Base-by-base conservation (phyloP, 1,139 yeast genomes). In the Geotrichum cucujoidarum region DNA sequence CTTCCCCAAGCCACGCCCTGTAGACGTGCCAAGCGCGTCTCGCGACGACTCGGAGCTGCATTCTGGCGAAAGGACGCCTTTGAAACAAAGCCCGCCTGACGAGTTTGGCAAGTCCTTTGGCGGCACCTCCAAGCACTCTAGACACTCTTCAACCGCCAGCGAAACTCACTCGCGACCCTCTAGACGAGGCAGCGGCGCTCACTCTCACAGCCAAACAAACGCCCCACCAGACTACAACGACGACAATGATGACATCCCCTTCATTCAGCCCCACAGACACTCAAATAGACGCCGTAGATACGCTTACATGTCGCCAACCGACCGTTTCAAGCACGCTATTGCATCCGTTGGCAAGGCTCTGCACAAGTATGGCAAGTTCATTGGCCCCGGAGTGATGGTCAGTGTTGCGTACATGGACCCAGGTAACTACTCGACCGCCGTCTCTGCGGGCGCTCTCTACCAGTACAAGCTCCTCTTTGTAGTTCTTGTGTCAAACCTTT, bases 391-490 rank as follows among this genome's bases (percentile, higher is more conserved):
- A 0, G 65, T 84, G 42, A 76, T 84, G 78, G 81, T 85, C 17
- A 72, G 84, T 34, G 90, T 84, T 31, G 89, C 92, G 0, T 84
- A 84, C 60, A 81, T 83, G 78, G 94, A 84, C 63, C 94, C 95
- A 0, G 95, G 95, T 63, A 85, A 85, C 66, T 85, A 85, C 64
- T 79, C 94, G 29, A 83, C 95, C 0, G 88, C 83, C 55, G 80
- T 83, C 10, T 72, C 81, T 7, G 94, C 92, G 0, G 95, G 95
- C 57, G 86, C 94, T 0, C 64, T 78, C 31, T 80, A 82, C 57
- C 66, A 72, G 60, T 86, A 70, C 61, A 73, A 87, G 3, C 69
- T 85, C 45, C 70, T 85, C 36, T 85, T 82, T 64, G 75, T 84
- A 51, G 77, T 83, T 39, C 68, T 86, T 17, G 57, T 83, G 32